phyloP scores from a whole-genome alignment of 2,329 filamentous ascomycete genomes.

The Alternaria conjuncta region DNA sequence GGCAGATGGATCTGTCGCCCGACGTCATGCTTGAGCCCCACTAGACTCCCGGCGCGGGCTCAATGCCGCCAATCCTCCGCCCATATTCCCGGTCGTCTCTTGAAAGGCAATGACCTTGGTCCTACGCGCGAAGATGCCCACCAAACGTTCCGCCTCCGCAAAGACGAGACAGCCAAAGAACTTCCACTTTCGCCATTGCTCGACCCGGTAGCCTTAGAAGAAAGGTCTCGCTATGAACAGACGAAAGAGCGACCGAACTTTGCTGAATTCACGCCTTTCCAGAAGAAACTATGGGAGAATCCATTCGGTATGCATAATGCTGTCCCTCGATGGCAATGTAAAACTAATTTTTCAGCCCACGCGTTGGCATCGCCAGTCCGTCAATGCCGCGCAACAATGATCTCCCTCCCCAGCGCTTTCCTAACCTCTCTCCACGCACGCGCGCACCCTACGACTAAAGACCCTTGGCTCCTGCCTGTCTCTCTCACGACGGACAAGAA shows the following conservation, averaged over 20 bases:
- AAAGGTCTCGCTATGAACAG: conserved; percentile 46
- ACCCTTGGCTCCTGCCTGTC: conserved; percentile 64
- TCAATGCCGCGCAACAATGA: conserved; percentile 58
- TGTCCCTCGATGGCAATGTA: neutral
- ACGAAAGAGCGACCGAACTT: conserved; percentile 52
- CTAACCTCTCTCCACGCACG: conserved; percentile 67
- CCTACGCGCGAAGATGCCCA: conserved; percentile 40
- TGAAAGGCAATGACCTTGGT: conserved; percentile 34
- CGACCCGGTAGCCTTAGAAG: conserved; percentile 51
- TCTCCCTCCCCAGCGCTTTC: conserved; percentile 65
- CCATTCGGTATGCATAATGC: conserved; percentile 62
- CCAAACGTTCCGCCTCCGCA: conserved; percentile 41
- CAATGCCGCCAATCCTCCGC: conserved; percentile 21
- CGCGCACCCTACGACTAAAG: conserved; percentile 59
- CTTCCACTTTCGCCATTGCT: conserved; percentile 59
- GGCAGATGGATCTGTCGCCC: conserved; percentile 27
- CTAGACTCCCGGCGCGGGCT: conserved; percentile 8
- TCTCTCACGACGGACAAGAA: conserved; percentile 31
- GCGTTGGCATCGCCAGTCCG: conserved; percentile 68
- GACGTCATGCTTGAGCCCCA: conserved; percentile 23
- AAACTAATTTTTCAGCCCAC: conserved; percentile 56
- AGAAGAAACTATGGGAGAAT: conserved; percentile 66
- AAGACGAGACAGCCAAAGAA: conserved; percentile 36
- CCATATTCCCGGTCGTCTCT: conserved; percentile 12
- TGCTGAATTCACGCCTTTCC: conserved; percentile 57